phyloP scores from a whole-genome alignment of 768 basidiomycete genomes.

The Termitomyces sp. region DNA sequence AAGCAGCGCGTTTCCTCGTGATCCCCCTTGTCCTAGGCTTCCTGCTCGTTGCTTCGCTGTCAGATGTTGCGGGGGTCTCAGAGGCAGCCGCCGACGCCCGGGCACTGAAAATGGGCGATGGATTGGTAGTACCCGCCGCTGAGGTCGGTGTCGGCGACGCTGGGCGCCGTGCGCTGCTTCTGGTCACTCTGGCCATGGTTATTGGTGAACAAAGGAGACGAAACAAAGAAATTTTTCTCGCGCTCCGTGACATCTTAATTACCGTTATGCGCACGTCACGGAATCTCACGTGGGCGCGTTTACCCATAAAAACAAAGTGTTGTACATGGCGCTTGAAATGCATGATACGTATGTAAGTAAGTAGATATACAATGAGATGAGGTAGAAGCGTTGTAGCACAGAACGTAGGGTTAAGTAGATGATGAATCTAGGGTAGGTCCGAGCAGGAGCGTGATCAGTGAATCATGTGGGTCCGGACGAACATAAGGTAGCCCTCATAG shows the following conservation, averaged over 20 bases:
- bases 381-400: not conserved
- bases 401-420: not conserved
- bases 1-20: slow-evolving; percentile 21
- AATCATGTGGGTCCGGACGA: slow-evolving; percentile 34
- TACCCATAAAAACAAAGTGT: not conserved
- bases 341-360: not conserved
- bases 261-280: slow-evolving; percentile 24
- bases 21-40: slow-evolving; percentile 9
- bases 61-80: slow-evolving; percentile 56
- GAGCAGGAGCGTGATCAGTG: not conserved
- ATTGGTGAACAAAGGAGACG: slow-evolving; percentile 10
- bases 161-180: slow-evolving; percentile 26
- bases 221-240: slow-evolving; percentile 22
- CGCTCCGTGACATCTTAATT: slow-evolving; percentile 26
- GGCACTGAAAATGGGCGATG: slow-evolving; percentile 50
- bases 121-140: slow-evolving; percentile 39
- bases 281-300: slow-evolving; percentile 24
- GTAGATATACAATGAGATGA: slow-evolving; percentile 1
- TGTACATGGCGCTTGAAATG: not conserved
- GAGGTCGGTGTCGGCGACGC: slow-evolving; percentile 31
- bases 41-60: slow-evolving; percentile 24
- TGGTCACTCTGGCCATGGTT: slow-evolving; percentile 30
- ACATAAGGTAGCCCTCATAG: slow-evolving; percentile 74
- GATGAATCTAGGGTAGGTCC: not conserved
- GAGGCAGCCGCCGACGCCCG: slow-evolving; percentile 36